Base-by-base conservation (phyloP, 164 flowering plant genomes). In the Sedum album region DNA sequence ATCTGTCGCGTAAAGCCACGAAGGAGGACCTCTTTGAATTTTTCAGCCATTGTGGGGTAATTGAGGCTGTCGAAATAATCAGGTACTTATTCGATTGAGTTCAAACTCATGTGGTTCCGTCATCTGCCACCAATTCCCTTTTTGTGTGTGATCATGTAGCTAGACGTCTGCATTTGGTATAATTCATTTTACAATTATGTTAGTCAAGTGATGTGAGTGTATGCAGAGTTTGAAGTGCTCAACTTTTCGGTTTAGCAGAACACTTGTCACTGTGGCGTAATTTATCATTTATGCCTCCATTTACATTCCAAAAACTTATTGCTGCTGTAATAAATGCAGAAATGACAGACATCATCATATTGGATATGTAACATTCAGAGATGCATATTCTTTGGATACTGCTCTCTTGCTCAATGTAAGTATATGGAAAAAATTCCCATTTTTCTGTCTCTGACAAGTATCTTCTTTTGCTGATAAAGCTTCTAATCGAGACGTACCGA, bases 401-500 rank as follows among this genome's bases (percentile, higher is more conserved):
- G 96, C 96, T 15, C 78, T 87, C 44, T 75, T 93, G 76, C 91
- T 92, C 69, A 87, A 84, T 81, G 96, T 93, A 77, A 87, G 96
- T 65, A 23, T 8, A 35, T 15, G 18, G 10, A 51, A 51, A 17
- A 3, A 2, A 2, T 5, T 48, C 21, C 5, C 53, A 48, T 18
- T 4, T n/a, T 51, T 51, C 23, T 18, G 23, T 48, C 53, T 18
- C 1, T n/a, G 21, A 48, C 53, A 0, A 0, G 18, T 51, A n/a
- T 21, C 25, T 10, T 4, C 5, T 51, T 21, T 5, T n/a, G 26
- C 8, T n/a, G 38, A 35, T 35, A 35, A 35, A 35, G 38, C 7
- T 35, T 35, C 38, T 35, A 35, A 7, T 35, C 7, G 7, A 35
- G 11, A 41, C 6, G 6, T 38, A 6, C 41, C 41, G 18, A 13